These are phyloP conservation scores for Chenopodium suecicum DNA, from an alignment of 148 eudicot genomes.

Conservation along the genomic window DNA sequence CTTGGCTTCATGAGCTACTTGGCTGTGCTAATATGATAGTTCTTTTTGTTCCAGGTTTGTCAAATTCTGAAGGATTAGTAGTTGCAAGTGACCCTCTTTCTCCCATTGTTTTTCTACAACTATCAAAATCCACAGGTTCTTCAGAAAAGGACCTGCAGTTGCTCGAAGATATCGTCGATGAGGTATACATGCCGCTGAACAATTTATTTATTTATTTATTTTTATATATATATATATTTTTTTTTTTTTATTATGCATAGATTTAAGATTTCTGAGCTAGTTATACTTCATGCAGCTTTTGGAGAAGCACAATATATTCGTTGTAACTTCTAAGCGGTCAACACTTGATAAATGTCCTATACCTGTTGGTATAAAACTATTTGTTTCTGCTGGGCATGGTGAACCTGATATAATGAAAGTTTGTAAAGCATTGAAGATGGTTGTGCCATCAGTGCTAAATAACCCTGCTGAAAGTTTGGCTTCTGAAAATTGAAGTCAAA, in stretches of 20 bases:
- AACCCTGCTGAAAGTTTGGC: conserved; percentile 9
- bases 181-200: conserved; percentile 35
- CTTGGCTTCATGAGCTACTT: conserved; percentile 1
- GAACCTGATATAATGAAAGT: conserved; percentile 68
- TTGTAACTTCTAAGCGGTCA: conserved; percentile 71
- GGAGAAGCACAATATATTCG: conserved; percentile 66
- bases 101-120: conserved; percentile 66
- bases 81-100: conserved; percentile 70
- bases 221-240: too few relatives aligned
- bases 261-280: not conserved
- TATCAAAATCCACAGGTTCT: conserved; percentile 65
- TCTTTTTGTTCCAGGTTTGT: conserved; percentile 49
- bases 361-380: conserved; percentile 70
- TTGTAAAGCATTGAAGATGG: conserved; percentile 58
- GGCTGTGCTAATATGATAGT: conserved; percentile 2
- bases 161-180: conserved; percentile 72
- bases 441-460: conserved; percentile 39
- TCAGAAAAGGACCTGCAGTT: conserved; percentile 55
- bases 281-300: conserved; percentile 49
- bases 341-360: conserved; percentile 71
- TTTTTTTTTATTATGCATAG: not conserved
- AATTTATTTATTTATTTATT: not conserved
- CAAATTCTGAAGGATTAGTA: conserved; percentile 61
- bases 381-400: conserved; percentile 82
- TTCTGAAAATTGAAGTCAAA: not conserved